Percentiles rank a stretch among this genome's conserved stretches.
Evolutionary conservation across 2,329 filamentous ascomycete species (phyloP).

Genomic region (Hypoxylon sp.): DNA sequence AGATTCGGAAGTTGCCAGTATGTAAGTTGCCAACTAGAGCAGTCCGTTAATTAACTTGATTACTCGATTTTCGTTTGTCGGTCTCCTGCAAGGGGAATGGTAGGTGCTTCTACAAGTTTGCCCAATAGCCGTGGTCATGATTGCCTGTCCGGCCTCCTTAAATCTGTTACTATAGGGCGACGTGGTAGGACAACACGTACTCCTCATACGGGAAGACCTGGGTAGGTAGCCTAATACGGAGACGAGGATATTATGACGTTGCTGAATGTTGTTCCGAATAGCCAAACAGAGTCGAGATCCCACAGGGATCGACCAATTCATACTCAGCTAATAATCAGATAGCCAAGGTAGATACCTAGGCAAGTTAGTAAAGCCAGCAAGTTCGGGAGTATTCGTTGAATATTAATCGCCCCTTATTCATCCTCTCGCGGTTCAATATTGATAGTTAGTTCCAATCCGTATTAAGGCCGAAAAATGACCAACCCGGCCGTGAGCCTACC

Average conservation of each 20-base stretch:
- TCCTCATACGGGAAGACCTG: neutral
- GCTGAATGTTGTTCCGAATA: conserved; percentile 1
- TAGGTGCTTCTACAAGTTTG: too few relatives aligned
- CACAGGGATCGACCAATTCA: too few relatives aligned
- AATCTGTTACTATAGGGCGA: conserved; percentile 17
- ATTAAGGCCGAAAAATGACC: conserved; percentile 4
- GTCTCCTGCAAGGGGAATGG: conserved; percentile 30
- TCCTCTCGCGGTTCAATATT: conserved; percentile 8
- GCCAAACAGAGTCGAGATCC: too few relatives aligned
- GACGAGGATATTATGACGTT: conserved; percentile 12
- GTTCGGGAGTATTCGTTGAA: conserved; percentile 6
- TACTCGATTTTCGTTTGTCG: conserved; percentile 15
- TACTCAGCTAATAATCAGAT: too few relatives aligned
- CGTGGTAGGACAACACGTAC: conserved; percentile 15
- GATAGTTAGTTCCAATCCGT: too few relatives aligned
- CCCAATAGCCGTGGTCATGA: conserved; percentile 22
- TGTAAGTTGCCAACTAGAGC: conserved; percentile 9
- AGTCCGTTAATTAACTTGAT: conserved; percentile 1
- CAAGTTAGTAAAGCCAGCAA: neutral
- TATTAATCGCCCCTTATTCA: conserved; percentile 4
- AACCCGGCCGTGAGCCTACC: conserved; percentile 4
- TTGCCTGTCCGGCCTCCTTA: conserved; percentile 7
- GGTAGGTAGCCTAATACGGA: conserved; percentile 11
- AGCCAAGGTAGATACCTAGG: too few relatives aligned
- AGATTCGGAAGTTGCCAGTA: conserved; percentile 16